Percentiles rank a stretch among this genome's conserved stretches.
These are phyloP conservation scores for Triadica sebifera DNA, from an alignment of 345 rosid species.

Conservation along the genomic window DNA sequence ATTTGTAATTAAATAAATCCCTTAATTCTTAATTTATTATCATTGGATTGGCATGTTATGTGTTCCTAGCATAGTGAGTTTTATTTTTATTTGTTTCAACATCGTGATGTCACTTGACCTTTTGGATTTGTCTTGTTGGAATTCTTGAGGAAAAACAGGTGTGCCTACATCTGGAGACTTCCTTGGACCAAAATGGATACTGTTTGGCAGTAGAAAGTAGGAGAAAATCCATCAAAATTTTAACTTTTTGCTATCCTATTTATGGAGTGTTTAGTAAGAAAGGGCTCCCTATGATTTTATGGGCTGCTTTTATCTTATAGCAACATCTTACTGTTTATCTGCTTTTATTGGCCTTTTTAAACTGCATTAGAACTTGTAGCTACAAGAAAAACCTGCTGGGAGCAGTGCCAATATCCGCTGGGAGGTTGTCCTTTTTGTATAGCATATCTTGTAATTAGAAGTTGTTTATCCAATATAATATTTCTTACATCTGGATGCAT, in stretches of 20 bases:
- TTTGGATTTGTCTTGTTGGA: background rate
- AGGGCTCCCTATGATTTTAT: background rate
- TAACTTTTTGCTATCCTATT: background rate
- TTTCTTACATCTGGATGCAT: background rate
- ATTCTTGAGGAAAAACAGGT: background rate
- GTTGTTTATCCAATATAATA: conserved; percentile 1
- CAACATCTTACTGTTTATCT: background rate
- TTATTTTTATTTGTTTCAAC: background rate
- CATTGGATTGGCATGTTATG: background rate
- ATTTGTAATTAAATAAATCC: background rate
- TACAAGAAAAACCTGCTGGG: background rate
- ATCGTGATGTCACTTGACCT: background rate
- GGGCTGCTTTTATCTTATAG: background rate
- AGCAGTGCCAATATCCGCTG: background rate
- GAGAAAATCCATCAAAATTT: background rate
- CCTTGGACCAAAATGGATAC: background rate
- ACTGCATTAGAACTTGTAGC: background rate
- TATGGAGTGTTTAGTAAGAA: background rate
- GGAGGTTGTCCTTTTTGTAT: background rate
- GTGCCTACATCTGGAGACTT: background rate
- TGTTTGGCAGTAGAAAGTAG: background rate
- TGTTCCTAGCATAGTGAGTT: background rate
- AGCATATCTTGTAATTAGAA: background rate
- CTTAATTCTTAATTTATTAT: background rate
- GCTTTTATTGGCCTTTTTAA: background rate